phyloP scores from a whole-genome alignment of 768 basidiomycete genomes.

The Erythrobasidium yunnanense region DNA sequence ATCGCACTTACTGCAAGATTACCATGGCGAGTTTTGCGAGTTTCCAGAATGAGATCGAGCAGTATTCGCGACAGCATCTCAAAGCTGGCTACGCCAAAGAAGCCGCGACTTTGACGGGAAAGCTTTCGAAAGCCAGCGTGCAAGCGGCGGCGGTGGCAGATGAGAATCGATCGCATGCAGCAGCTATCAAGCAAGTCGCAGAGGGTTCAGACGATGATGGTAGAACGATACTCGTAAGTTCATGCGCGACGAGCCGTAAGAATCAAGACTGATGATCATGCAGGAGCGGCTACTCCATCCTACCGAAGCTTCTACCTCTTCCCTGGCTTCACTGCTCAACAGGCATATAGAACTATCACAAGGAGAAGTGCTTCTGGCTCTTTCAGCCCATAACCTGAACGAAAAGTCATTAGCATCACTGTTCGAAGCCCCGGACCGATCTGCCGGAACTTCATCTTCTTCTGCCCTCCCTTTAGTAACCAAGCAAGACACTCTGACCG shows the following conservation, averaged over 20 bases:
- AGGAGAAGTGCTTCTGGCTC: constrained; percentile 41
- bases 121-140: background rate
- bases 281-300: constrained; percentile 25
- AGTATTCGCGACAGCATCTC: background rate
- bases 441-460: background rate
- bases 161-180: background rate
- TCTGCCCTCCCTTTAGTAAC: constrained; percentile 12
- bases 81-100: background rate
- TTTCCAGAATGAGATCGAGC: background rate
- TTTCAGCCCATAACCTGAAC: constrained; percentile 39
- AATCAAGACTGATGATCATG: too few relatives aligned
- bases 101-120: background rate
- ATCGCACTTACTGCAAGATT: background rate
- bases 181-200: background rate
- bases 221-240: constrained; percentile 4
- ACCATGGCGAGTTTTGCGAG: background rate
- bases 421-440: constrained; percentile 3
- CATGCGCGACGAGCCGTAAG: background rate
- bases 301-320: constrained; percentile 3
- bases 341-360: constrained; percentile 30
- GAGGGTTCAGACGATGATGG: constrained; percentile 7
- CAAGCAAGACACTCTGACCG: constrained; percentile 16
- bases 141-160: background rate
- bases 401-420: constrained; percentile 1
- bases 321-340: constrained; percentile 9